Base-by-base conservation (phyloP, 2,329 filamentous ascomycete species). In the Fusarium virguliforme region DNA sequence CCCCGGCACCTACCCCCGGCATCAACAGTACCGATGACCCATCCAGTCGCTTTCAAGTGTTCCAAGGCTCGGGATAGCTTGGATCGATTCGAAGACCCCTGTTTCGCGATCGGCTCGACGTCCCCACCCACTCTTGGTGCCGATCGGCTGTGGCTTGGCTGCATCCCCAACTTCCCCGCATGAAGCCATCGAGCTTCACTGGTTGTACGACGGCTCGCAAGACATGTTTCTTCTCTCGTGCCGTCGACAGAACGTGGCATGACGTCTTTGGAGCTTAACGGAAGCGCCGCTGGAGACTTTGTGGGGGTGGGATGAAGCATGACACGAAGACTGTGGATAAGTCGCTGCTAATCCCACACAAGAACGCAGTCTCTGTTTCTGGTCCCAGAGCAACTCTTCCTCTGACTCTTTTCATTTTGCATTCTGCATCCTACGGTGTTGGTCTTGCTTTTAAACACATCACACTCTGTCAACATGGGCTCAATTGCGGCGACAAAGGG, bases 81-180 rank as follows among this genome's bases (percentile, higher is more conserved):
- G 43, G 62, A 65, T 62, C 55, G 56, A 32, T 59, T 28, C 54
- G 54, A 48, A 38, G n/a, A 37, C 60, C 38, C 60, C 66, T 63
- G 56, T 46, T 62, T 55, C 55, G 57, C 28, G 69, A n/a, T 75
- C 72, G 74, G 72, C 57, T 76, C 72, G 68, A 75, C 57, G 71
- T 69, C 64, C 74, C 74, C 74, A 26, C 72, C 70, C 70, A 56
- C 72, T 61, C 67, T 64, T 74, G 67, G 65, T 74, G 65, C 72
- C 74, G 74, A 76, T 76, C 74, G 74, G 74, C 59, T 76, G 59
- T 67, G 53, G 61, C 48, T 64, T 24, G 24, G 53, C 60, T 67
- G 28, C 53, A 60, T 70, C 72, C 65, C 73, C 72, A 75, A 76
- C 67, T 74, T 73, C 74, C 74, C 74, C 74, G 71, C 74, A 76